Evolutionary conservation across 768 basidiomycete genomes (phyloP).

Genomic region (Lenzites betulinus): DNA sequence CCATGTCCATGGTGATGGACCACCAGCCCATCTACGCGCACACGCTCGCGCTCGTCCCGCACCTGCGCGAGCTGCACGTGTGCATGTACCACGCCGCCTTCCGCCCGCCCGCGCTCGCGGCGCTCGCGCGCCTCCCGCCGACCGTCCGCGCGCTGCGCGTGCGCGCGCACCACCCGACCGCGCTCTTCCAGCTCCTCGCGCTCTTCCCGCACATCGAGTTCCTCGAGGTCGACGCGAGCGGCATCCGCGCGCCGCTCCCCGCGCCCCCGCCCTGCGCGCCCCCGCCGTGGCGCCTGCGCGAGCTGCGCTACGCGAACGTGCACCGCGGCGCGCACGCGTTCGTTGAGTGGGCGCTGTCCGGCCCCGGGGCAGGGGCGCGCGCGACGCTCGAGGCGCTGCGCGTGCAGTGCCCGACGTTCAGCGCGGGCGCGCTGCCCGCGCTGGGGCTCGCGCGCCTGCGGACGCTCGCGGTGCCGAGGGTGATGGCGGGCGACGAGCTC

Average conservation of each 20-base stretch:
- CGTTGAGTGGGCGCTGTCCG: conserved; percentile 11
- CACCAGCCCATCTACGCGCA: conserved; percentile 12
- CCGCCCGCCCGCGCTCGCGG: neutral
- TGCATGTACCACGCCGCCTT: conserved; percentile 12
- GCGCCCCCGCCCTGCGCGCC: neutral
- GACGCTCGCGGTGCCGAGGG: conserved; percentile 1
- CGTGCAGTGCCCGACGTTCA: conserved; percentile 9
- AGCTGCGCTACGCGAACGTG: conserved; percentile 12
- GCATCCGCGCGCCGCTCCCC: neutral
- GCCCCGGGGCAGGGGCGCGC: conserved; percentile 1
- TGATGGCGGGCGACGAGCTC: conserved; percentile 2
- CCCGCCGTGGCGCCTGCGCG: conserved; percentile 7
- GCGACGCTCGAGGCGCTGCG: conserved; percentile 8
- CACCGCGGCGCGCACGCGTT: conserved; percentile 5
- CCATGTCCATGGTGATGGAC: conserved; percentile 10
- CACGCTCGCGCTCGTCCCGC: neutral
- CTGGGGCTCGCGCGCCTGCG: conserved; percentile 3
- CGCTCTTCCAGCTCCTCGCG: conserved; percentile 15
- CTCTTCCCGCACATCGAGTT: conserved; percentile 5
- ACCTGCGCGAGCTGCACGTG: conserved; percentile 7
- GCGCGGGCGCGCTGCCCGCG: neutral
- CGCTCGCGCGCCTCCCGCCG: neutral
- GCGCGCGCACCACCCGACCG: conserved; percentile 10
- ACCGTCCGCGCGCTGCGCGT: conserved; percentile 9
- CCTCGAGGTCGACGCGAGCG: conserved; percentile 14